A percentile compares a stretch with the other conserved stretches of the same genome.
phyloP scores from a whole-genome alignment of 805 yeast genomes.

The Metschnikowia similis region DNA sequence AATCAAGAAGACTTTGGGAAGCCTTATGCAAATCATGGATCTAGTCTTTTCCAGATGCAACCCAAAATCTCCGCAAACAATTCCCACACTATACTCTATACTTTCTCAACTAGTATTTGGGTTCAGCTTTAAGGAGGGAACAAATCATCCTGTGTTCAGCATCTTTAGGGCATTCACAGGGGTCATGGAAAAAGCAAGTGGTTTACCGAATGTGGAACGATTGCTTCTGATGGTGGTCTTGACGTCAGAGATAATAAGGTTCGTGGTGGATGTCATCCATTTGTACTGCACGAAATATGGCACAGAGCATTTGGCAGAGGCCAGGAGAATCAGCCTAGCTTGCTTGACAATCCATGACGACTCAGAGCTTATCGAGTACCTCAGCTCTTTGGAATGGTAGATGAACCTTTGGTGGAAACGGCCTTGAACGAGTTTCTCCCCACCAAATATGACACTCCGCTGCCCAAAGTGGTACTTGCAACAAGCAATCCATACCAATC shows the following conservation, averaged over 20 bases:
- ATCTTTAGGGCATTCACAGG: constrained; percentile 7
- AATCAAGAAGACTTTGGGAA: not conserved
- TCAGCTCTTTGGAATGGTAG: constrained; percentile 9
- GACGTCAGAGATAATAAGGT: constrained; percentile 7
- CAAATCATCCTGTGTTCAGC: not conserved
- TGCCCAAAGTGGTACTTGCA: constrained; percentile 61
- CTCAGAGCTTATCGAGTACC: constrained; percentile 8
- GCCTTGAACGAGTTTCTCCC: constrained; percentile 62
- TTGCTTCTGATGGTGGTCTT: constrained; percentile 4
- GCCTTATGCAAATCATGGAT: constrained; percentile 2
- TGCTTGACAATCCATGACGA: constrained; percentile 12
- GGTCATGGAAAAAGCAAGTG: not conserved
- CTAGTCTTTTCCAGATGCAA: constrained; percentile 5
- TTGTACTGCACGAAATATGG: constrained; percentile 10
- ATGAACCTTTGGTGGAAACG: not conserved
- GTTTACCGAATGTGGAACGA: not conserved
- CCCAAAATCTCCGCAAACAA: not conserved
- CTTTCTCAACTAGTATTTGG: constrained; percentile 13
- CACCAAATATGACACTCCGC: constrained; percentile 76
- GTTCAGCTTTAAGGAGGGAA: constrained; percentile 8
- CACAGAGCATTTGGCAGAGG: not conserved
- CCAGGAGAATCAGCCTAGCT: constrained; percentile 6
- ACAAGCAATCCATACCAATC: constrained; percentile 27
- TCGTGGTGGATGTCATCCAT: constrained; percentile 11
- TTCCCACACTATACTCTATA: constrained; percentile 8